Evolutionary conservation across 164 flowering plant species (phyloP).

Genomic region (Houttuynia cordata): DNA sequence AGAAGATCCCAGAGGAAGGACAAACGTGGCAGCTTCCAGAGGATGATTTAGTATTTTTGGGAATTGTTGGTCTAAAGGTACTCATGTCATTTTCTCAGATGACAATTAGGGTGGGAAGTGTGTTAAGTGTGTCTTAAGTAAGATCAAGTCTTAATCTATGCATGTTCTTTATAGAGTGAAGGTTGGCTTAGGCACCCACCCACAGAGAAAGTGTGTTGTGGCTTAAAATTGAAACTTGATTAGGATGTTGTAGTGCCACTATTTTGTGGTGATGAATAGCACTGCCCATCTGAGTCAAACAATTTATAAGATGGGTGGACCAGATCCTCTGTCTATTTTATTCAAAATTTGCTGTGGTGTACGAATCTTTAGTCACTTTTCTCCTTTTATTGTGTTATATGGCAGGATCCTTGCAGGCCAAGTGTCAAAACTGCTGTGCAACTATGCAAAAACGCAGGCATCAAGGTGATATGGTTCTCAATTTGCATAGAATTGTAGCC

Average conservation of each 20-base stretch:
- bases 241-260: neutral
- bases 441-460: conserved; percentile 79
- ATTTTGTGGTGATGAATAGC: neutral
- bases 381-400: neutral
- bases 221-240: neutral
- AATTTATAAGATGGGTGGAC: too few relatives aligned
- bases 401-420: conserved; percentile 91
- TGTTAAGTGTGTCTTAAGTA: neutral
- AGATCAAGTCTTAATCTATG: neutral
- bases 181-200: neutral
- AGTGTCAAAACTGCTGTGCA: conserved; percentile 75
- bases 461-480: conserved; percentile 41
- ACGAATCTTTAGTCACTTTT: neutral
- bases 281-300: neutral
- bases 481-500: neutral
- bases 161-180: too few relatives aligned
- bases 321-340: neutral
- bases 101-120: neutral
- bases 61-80: conserved; percentile 93
- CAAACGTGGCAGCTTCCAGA: conserved; percentile 68
- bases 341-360: neutral
- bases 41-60: conserved; percentile 65
- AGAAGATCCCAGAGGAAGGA: conserved; percentile 55
- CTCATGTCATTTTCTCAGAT: neutral
- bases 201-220: neutral